A percentile compares a stretch with the other conserved stretches of the same genome.
These are phyloP conservation scores for Aspergillus funiculosus DNA, from an alignment of 495 filamentous ascomycete genomes.

Conservation along the genomic window DNA sequence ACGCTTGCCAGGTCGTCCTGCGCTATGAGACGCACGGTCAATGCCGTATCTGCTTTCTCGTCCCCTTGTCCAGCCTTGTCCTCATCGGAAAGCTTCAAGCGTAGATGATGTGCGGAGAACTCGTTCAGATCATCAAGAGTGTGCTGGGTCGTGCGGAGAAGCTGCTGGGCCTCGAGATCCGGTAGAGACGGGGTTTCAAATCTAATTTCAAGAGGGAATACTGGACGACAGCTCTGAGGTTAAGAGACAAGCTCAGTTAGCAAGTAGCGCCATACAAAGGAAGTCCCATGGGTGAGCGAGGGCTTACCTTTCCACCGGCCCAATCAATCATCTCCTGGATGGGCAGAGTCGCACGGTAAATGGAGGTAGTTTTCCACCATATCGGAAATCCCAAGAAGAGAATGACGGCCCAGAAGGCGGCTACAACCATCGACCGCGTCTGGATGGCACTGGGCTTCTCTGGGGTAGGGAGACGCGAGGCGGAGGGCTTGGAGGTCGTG, in stretches of 20 bases:
- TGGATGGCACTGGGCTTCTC: constrained; percentile 65
- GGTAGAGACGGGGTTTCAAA: constrained; percentile 66
- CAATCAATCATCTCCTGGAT: constrained; percentile 83
- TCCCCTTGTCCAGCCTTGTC: constrained; percentile 4
- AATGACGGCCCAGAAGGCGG: constrained; percentile 88
- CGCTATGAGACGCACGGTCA: constrained; percentile 63
- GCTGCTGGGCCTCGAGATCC: constrained; percentile 63
- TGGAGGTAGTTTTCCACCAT: constrained; percentile 96
- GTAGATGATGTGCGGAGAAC: constrained; percentile 84
- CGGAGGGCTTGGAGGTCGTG: constrained; percentile 22
- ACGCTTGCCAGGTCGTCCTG: constrained; percentile 50
- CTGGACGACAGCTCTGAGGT: constrained; percentile 74
- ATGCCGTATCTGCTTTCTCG: constrained; percentile 48
- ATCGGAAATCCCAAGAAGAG: constrained; percentile 81
- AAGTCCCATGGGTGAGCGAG: background rate
- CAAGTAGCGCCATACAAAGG: background rate
- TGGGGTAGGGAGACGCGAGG: constrained; percentile 56
- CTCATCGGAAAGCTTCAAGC: constrained; percentile 60
- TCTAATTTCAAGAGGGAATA: constrained; percentile 78
- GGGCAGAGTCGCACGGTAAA: constrained; percentile 82
- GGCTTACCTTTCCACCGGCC: constrained; percentile 80
- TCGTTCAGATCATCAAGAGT: constrained; percentile 86
- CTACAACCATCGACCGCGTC: constrained; percentile 65
- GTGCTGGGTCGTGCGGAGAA: constrained; percentile 81
- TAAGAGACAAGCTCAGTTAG: background rate